A percentile compares a stretch with the other conserved stretches of the same genome.
Evolutionary conservation across 305 asterid species (phyloP).

Genomic region (Ruellia speciosa): DNA sequence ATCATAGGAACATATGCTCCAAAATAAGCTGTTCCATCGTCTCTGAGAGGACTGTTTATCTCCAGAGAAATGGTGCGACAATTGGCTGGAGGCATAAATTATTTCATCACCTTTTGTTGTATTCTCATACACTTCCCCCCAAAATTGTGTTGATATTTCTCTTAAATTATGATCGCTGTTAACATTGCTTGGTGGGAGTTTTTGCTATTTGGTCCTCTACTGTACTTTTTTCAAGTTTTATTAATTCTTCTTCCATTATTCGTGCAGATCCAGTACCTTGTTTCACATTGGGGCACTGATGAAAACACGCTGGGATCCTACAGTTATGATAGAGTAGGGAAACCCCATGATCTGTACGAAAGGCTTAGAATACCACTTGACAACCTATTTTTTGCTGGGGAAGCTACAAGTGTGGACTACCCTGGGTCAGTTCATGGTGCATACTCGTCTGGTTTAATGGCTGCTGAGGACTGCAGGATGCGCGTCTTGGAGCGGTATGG

Average conservation of each 20-base stretch:
- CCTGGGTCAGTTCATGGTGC: conserved; percentile 98
- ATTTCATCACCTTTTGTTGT: neutral
- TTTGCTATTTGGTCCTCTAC: neutral
- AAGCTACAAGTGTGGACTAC: conserved; percentile 77
- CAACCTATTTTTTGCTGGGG: conserved; percentile 90
- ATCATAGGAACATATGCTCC: neutral
- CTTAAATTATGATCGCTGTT: too few relatives aligned
- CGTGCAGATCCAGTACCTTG: conserved; percentile 76
- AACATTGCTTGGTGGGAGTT: neutral
- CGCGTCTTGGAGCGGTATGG: conserved; percentile 86
- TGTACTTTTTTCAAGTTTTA: neutral
- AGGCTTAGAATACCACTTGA: conserved; percentile 81
- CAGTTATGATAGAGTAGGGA: conserved; percentile 79
- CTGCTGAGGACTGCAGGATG: conserved; percentile 98
- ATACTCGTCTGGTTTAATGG: conserved; percentile 81
- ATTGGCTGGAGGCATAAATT: neutral
- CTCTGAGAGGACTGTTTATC: conserved; percentile 1
- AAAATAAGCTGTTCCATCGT: neutral
- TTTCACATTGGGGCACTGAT: conserved; percentile 91
- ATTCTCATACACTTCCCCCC: neutral
- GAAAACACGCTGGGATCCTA: conserved; percentile 73
- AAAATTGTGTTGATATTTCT: too few relatives aligned
- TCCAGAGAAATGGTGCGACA: conserved; percentile 1
- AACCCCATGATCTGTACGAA: conserved; percentile 76
- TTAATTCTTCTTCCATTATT: conserved; percentile 7